phyloP scores from a whole-genome alignment of 768 basidiomycete genomes.

The Sarcodon sp. region DNA sequence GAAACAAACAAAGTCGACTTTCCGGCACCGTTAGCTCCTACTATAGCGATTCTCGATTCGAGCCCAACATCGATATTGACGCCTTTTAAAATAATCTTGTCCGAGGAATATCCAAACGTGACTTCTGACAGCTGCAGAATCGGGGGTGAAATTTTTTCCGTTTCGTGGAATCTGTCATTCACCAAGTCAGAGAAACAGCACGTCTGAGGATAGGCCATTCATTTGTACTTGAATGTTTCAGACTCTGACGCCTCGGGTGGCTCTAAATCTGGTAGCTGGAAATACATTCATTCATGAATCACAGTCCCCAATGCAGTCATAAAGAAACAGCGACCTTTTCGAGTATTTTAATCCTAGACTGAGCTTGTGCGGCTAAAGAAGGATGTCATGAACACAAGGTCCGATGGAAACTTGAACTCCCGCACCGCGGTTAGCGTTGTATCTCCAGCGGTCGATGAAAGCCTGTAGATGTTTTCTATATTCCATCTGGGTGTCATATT shows the following conservation, averaged over 20 bases:
- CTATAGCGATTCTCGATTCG: slow-evolving; percentile 92
- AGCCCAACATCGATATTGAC: slow-evolving; percentile 87
- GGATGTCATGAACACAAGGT: not conserved
- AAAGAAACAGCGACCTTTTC: slow-evolving; percentile 40
- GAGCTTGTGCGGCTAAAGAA: slow-evolving; percentile 70
- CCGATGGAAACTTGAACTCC: slow-evolving; percentile 8
- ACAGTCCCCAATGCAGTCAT: not conserved
- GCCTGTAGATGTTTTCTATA: slow-evolving; percentile 94
- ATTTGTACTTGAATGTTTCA: slow-evolving; percentile 83
- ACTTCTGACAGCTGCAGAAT: slow-evolving; percentile 86
- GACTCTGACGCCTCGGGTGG: slow-evolving; percentile 89
- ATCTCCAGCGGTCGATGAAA: slow-evolving; percentile 97
- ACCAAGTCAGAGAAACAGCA: not conserved
- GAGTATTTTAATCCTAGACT: slow-evolving; percentile 56
- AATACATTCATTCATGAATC: not conserved
- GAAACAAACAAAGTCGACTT: slow-evolving; percentile 79
- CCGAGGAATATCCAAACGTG: slow-evolving; percentile 74
- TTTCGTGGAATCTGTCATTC: slow-evolving; percentile 68
- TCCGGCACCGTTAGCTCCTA: slow-evolving; percentile 91
- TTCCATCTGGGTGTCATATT: slow-evolving; percentile 93
- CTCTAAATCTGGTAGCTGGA: slow-evolving; percentile 78
- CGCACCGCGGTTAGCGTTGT: slow-evolving; percentile 85
- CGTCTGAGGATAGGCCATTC: not conserved
- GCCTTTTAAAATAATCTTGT: slow-evolving; percentile 63
- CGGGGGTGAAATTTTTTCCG: slow-evolving; percentile 96